These are phyloP conservation scores for Ambrosiella beaveri DNA, from an alignment of 2,329 filamentous ascomycete genomes.

Conservation along the genomic window DNA sequence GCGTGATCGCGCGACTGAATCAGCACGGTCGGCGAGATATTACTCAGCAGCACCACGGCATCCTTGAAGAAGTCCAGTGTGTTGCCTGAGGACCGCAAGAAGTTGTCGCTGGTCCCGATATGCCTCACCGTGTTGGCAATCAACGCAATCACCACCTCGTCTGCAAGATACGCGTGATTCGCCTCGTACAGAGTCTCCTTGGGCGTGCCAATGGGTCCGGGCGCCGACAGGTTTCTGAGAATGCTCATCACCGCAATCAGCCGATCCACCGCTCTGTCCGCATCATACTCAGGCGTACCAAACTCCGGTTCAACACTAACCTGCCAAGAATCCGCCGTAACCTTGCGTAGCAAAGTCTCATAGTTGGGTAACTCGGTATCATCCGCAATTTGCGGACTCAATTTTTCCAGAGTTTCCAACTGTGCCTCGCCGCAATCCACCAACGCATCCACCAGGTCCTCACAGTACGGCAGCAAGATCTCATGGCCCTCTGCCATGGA, in stretches of 20 bases:
- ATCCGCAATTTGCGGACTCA: conserved; percentile 72
- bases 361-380: conserved; percentile 70
- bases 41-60: conserved; percentile 72
- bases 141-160: conserved; percentile 64
- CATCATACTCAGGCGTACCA: conserved; percentile 60
- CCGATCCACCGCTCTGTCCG: conserved; percentile 73
- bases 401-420: conserved; percentile 65
- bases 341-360: conserved; percentile 72
- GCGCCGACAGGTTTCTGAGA: conserved; percentile 73
- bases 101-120: conserved; percentile 73
- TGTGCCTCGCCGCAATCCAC: conserved; percentile 86
- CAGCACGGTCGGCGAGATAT: conserved; percentile 64
- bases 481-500: conserved; percentile 50
- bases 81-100: conserved; percentile 66
- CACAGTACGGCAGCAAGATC: conserved; percentile 53
- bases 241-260: conserved; percentile 85
- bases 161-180: conserved; percentile 40
- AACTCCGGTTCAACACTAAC: conserved; percentile 58
- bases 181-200: not conserved
- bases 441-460: conserved; percentile 75
- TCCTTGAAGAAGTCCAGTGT: conserved; percentile 97
- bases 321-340: conserved; percentile 52
- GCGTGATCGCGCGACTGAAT: conserved; percentile 78
- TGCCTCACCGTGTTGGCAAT: conserved; percentile 70
- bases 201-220: not conserved